Conservation (phyloP, 2,329 filamentous ascomycete species). For the Dactylella cylindrospora region DNA sequence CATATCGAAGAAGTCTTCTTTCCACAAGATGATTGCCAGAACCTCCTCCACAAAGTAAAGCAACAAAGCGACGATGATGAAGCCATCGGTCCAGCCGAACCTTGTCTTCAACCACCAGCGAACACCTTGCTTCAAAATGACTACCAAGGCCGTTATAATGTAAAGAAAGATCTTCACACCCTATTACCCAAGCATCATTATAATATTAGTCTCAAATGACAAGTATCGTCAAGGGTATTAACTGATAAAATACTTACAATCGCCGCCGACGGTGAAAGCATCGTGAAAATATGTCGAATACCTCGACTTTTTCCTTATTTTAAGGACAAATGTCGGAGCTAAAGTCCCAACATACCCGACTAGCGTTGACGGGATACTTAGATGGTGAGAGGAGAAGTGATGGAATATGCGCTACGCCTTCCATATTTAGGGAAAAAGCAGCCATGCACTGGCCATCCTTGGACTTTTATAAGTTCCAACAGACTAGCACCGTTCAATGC, state of each 20-base stretch:
- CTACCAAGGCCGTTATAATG: conserved; percentile 14
- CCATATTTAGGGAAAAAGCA: conserved; percentile 30
- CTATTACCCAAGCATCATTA: conserved; percentile 1
- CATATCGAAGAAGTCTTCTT: conserved; percentile 31
- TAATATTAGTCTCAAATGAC: background rate
- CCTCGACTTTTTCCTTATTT: background rate
- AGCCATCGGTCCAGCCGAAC: conserved; percentile 35
- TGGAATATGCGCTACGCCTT: conserved; percentile 28
- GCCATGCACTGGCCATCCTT: conserved; percentile 19
- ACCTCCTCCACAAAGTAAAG: conserved; percentile 34
- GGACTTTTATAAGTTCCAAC: conserved; percentile 34
- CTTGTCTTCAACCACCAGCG: conserved; percentile 41
- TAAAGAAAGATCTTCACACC: conserved; percentile 34
- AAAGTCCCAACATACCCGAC: conserved; percentile 16
- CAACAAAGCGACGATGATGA: conserved; percentile 15
- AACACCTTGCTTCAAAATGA: conserved; percentile 27
- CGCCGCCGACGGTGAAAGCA: conserved; percentile 32
- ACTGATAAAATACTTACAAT: conserved; percentile 27
- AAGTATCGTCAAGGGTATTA: background rate
- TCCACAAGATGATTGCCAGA: conserved; percentile 26
- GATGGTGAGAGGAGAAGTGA: conserved; percentile 10
- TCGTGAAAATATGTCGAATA: background rate
- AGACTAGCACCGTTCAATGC: conserved; percentile 19
- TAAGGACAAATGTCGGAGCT: conserved; percentile 19
- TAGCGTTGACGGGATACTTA: conserved; percentile 16